Conservation (phyloP, 371 early-diverging fungal species). For the Entomophthora muscae region DNA sequence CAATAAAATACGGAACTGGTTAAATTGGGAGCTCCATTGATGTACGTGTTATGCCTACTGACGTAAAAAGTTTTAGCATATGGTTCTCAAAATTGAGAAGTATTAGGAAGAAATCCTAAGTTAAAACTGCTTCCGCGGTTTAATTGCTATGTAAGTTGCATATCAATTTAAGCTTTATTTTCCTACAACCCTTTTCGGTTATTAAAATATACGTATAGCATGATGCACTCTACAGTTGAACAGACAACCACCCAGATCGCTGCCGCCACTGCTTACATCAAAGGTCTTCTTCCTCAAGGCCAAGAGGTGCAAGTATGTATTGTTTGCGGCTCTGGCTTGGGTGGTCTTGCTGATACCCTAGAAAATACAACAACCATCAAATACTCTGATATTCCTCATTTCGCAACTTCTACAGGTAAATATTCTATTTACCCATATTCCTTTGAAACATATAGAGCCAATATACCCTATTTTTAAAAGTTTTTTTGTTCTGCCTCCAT, state of each 20-base stretch:
- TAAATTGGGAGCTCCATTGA: too few species aligned
- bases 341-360: conserved; percentile 66
- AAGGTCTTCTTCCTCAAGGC: background rate
- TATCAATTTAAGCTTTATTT: too few species aligned
- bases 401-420: conserved; percentile 70
- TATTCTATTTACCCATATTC: background rate
- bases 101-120: too few species aligned
- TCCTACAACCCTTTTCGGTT: too few species aligned
- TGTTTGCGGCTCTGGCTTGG: conserved; percentile 84
- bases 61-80: too few species aligned
- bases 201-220: background rate
- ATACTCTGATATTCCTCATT: conserved; percentile 80
- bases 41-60: too few species aligned
- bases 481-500: background rate
- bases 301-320: conserved; percentile 20
- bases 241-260: background rate
- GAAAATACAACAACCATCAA: conserved; percentile 29
- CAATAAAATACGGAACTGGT: too few species aligned
- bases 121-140: too few species aligned
- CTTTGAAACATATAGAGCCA: background rate
- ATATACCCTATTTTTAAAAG: background rate
- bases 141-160: too few species aligned
- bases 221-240: background rate
- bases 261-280: background rate
- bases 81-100: too few species aligned